Conservation (phyloP, 768 basidiomycete genomes). For the Tubosaeta sp. region DNA sequence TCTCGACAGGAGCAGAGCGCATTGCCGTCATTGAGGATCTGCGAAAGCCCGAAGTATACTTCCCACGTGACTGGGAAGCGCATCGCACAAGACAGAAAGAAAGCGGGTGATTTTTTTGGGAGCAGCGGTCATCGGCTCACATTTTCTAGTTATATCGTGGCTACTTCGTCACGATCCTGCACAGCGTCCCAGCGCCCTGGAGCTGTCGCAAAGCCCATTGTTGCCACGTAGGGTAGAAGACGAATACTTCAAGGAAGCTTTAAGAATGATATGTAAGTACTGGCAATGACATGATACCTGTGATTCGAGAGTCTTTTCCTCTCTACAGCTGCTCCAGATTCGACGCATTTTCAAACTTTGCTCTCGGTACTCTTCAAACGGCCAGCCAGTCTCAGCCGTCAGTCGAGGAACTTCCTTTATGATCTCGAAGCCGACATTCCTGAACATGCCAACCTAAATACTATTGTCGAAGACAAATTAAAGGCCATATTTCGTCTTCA, state of each 20-base stretch:
- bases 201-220: constrained; percentile 74
- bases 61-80: constrained; percentile 72
- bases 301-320: neutral
- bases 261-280: constrained; percentile 66
- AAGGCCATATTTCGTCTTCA: constrained; percentile 79
- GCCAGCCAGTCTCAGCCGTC: constrained; percentile 56
- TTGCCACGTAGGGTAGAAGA: constrained; percentile 77
- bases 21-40: constrained; percentile 79
- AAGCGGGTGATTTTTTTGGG: constrained; percentile 44
- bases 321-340: constrained; percentile 66
- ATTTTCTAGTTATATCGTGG: constrained; percentile 64
- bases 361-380: constrained; percentile 77
- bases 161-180: constrained; percentile 79
- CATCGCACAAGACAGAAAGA: constrained; percentile 59
- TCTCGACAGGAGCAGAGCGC: constrained; percentile 79
- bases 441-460: constrained; percentile 67
- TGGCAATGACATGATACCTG: neutral
- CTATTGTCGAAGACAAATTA: constrained; percentile 73
- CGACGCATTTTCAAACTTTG: constrained; percentile 75
- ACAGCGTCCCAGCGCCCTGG: constrained; percentile 74
- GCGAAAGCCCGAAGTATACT: constrained; percentile 65
- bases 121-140: constrained; percentile 3
- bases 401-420: constrained; percentile 66
- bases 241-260: constrained; percentile 79
- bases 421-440: constrained; percentile 65